Conservation (phyloP, 2,329 filamentous ascomycete species). For the Nectriaceae sp. region DNA sequence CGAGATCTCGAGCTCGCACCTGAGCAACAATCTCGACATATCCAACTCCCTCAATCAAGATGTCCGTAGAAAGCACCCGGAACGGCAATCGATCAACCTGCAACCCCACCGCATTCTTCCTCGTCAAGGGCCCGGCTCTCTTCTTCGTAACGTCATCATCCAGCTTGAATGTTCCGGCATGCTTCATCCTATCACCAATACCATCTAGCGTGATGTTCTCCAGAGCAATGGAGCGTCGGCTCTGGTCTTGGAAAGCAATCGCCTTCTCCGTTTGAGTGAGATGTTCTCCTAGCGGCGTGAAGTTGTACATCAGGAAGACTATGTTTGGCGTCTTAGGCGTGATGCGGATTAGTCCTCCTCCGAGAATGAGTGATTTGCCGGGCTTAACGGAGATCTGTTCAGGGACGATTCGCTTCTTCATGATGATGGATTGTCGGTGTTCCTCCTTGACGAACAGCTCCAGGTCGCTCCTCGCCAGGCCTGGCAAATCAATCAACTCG, state of each 20-base stretch:
- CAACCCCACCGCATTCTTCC: conserved; percentile 61
- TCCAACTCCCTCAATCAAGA: conserved; percentile 88
- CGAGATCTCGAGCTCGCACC: conserved; percentile 60
- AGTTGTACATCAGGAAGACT: conserved; percentile 79
- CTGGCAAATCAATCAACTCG: conserved; percentile 91
- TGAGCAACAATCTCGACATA: conserved; percentile 91
- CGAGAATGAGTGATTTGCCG: conserved; percentile 79
- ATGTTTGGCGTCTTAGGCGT: conserved; percentile 66
- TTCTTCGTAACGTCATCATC: conserved; percentile 81
- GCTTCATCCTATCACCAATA: conserved; percentile 58
- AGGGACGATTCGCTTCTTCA: conserved; percentile 75
- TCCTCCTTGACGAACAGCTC: conserved; percentile 70
- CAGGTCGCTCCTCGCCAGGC: conserved; percentile 73
- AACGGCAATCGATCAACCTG: conserved; percentile 75
- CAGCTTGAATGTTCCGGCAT: conserved; percentile 75
- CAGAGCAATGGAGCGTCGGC: conserved; percentile 57
- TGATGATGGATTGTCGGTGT: conserved; percentile 69
- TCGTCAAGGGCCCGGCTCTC: conserved; percentile 73
- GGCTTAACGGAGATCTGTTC: conserved; percentile 73
- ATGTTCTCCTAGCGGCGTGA: conserved; percentile 77
- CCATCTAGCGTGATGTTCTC: conserved; percentile 64
- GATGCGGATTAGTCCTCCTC: conserved; percentile 79
- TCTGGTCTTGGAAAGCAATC: conserved; percentile 67
- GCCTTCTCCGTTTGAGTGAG: conserved; percentile 81
- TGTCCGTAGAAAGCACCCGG: conserved; percentile 75